Percentiles rank a stretch among this genome's conserved stretches.
Evolutionary conservation across 305 asterid species (phyloP).

Genomic region (Galium porrigens): DNA sequence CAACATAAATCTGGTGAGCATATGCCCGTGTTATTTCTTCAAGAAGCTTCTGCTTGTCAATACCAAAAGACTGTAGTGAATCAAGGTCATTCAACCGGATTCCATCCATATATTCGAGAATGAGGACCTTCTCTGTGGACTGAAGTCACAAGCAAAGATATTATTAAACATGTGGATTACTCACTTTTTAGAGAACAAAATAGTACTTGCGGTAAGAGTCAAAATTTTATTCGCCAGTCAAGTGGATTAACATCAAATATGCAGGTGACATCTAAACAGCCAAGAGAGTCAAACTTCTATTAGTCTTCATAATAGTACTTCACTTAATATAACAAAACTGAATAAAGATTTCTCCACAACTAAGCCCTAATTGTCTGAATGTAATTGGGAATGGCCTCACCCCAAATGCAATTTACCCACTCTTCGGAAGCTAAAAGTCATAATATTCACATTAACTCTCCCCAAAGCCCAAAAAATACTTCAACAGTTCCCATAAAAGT

Average conservation of each 20-base stretch:
- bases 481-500: neutral
- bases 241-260: neutral
- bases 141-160: slow-evolving; percentile 23
- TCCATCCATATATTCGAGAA: slow-evolving; percentile 93
- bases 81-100: slow-evolving; percentile 70
- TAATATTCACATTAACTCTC: neutral
- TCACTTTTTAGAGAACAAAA: neutral
- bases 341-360: neutral
- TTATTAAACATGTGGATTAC: slow-evolving; percentile 13
- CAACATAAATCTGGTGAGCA: slow-evolving; percentile 92
- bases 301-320: neutral
- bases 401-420: neutral
- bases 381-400: neutral
- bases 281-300: neutral
- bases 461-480: neutral
- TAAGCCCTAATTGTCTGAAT: neutral
- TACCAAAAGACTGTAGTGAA: slow-evolving; percentile 60
- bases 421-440: neutral
- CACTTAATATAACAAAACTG: neutral
- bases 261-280: neutral
- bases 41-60: slow-evolving; percentile 81
- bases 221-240: neutral
- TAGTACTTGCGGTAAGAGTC: neutral
- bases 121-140: slow-evolving; percentile 87
- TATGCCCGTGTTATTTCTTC: slow-evolving; percentile 96